A percentile compares a stretch with the other conserved stretches of the same genome.
Evolutionary conservation across 306 rosid genomes (phyloP).

Genomic region (Potentilla sterilis): DNA sequence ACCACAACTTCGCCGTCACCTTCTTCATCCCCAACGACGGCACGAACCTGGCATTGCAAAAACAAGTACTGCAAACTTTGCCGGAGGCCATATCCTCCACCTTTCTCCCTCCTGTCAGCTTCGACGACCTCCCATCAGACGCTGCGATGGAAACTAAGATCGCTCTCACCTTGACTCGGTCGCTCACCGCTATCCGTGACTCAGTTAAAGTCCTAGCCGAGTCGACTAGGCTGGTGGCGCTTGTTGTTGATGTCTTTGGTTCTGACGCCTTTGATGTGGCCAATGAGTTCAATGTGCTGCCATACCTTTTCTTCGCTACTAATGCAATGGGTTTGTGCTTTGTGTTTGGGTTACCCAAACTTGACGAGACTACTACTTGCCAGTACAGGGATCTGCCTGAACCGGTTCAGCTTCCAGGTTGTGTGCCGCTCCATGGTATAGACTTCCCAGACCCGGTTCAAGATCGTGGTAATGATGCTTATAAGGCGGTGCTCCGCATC

Average conservation of each 20-base stretch:
- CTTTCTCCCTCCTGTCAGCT: constrained; percentile 24
- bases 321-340: background rate
- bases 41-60: background rate
- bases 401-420: constrained; percentile 26
- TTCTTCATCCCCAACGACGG: constrained; percentile 26
- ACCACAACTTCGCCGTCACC: constrained; percentile 20
- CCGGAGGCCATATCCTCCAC: constrained; percentile 4
- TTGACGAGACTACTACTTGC: constrained; percentile 6
- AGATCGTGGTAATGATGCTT: constrained; percentile 7
- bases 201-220: background rate
- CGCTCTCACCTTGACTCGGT: constrained; percentile 16
- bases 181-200: constrained; percentile 20
- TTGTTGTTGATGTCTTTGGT: constrained; percentile 23
- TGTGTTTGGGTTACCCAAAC: constrained; percentile 4
- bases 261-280: constrained; percentile 13
- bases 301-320: constrained; percentile 13
- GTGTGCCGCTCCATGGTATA: constrained; percentile 21
- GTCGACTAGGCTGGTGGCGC: background rate
- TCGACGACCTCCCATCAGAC: constrained; percentile 25
- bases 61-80: constrained; percentile 15
- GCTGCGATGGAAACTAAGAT: background rate
- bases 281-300: constrained; percentile 5
- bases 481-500: background rate
- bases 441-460: constrained; percentile 14
- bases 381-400: constrained; percentile 21